phyloP scores from a whole-genome alignment of 495 filamentous ascomycete species.

The Podospora pseudopauciseta region DNA sequence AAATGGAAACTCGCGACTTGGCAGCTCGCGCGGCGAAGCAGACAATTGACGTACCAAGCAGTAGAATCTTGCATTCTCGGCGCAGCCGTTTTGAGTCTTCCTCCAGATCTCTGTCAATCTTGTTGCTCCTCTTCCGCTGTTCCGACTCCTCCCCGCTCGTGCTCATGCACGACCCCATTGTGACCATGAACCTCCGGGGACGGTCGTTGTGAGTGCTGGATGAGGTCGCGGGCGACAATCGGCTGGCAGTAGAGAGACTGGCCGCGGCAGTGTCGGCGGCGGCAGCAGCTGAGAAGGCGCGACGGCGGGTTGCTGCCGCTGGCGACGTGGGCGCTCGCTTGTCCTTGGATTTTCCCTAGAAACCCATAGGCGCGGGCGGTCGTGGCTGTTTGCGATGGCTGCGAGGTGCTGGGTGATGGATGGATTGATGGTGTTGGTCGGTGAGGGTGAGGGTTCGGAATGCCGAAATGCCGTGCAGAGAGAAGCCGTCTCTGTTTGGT shows the following conservation, averaged over 20 bases:
- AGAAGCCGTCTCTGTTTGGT: neutral
- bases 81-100: conserved; percentile 87
- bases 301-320: conserved; percentile 9
- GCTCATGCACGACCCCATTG: conserved; percentile 91
- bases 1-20: neutral
- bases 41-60: conserved; percentile 65
- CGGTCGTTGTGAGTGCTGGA: conserved; percentile 6
- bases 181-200: conserved; percentile 35
- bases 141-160: conserved; percentile 76
- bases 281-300: conserved; percentile 1
- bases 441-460: neutral
- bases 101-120: conserved; percentile 86
- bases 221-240: conserved; percentile 14
- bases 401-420: neutral
- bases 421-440: neutral
- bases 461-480: neutral
- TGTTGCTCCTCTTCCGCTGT: conserved; percentile 88
- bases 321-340: conserved; percentile 19
- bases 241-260: conserved; percentile 5
- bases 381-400: neutral
- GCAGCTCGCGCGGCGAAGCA: neutral
- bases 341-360: conserved; percentile 23
- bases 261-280: conserved; percentile 2
- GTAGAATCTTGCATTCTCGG: conserved; percentile 96
- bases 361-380: conserved; percentile 23